Percentiles rank a stretch among this genome's conserved stretches.
These are phyloP conservation scores for Ustilago hordei DNA, from an alignment of 1,284 basidiomycete genomes.

Conservation along the genomic window DNA sequence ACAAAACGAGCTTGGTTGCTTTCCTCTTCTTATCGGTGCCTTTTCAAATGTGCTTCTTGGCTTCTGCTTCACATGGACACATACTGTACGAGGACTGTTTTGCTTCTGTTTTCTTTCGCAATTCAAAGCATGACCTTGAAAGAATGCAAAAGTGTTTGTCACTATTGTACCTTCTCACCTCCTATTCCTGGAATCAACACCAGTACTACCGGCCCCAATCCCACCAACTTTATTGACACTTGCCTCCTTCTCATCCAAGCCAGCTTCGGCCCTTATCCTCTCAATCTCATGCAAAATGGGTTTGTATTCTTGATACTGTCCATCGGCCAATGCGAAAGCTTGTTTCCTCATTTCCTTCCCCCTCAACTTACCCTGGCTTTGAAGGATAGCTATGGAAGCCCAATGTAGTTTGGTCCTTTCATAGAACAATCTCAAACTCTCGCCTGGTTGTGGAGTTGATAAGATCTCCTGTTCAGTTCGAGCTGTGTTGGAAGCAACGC, in stretches of 20 bases:
- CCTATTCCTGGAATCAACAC: slow-evolving; percentile 52
- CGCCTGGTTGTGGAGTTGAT: slow-evolving; percentile 88
- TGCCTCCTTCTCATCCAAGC: slow-evolving; percentile 84
- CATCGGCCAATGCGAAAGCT: slow-evolving; percentile 71
- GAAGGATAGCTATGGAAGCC: slow-evolving; percentile 78
- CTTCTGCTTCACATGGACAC: neutral
- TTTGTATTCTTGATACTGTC: slow-evolving; percentile 65
- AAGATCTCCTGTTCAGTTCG: slow-evolving; percentile 80
- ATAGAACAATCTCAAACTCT: slow-evolving; percentile 86
- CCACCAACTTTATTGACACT: slow-evolving; percentile 49
- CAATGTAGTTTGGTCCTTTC: slow-evolving; percentile 78
- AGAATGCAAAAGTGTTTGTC: neutral
- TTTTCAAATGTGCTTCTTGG: neutral
- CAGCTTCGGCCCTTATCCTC: slow-evolving; percentile 84
- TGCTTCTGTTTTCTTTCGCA: neutral
- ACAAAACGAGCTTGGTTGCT: too few species aligned
- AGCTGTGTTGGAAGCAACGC: slow-evolving; percentile 77
- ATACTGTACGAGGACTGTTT: neutral
- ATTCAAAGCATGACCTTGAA: too few species aligned
- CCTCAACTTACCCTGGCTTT: slow-evolving; percentile 74
- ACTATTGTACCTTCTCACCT: slow-evolving; percentile 20
- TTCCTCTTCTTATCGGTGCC: neutral
- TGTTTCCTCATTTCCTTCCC: slow-evolving; percentile 84
- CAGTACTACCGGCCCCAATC: slow-evolving; percentile 44
- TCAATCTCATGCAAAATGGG: slow-evolving; percentile 75